These are phyloP conservation scores for Pugionium cornutum DNA, from an alignment of 345 rosid genomes.

Conservation along the genomic window DNA sequence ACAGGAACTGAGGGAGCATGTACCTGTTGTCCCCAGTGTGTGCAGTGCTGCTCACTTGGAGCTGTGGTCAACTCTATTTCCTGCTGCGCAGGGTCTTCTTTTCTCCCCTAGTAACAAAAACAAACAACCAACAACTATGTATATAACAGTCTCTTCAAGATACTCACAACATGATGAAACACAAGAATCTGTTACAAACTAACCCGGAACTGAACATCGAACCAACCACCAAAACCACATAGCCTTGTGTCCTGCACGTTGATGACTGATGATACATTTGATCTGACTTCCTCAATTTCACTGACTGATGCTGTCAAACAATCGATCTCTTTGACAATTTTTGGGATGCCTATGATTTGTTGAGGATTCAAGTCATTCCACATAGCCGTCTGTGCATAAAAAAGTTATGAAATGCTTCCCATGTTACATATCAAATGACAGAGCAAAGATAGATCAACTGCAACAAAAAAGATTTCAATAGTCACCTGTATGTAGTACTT, in stretches of 20 bases:
- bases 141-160: conserved; percentile 12
- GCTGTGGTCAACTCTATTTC: conserved; percentile 89
- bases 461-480: conserved; percentile 18
- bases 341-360: conserved; percentile 78
- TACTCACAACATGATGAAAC: conserved; percentile 15
- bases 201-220: conserved; percentile 94
- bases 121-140: background rate
- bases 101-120: conserved; percentile 61
- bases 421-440: background rate
- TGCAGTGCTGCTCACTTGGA: conserved; percentile 72
- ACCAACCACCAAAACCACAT: conserved; percentile 94
- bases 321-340: conserved; percentile 77
- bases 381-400: conserved; percentile 65
- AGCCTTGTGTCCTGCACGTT: conserved; percentile 51
- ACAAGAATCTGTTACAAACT: conserved; percentile 36
- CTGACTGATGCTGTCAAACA: conserved; percentile 75
- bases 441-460: background rate
- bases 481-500: conserved; percentile 80
- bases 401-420: background rate
- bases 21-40: conserved; percentile 99
- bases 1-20: background rate
- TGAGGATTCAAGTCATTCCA: conserved; percentile 94
- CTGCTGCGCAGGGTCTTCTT: conserved; percentile 65
- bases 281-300: conserved; percentile 68
- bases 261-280: conserved; percentile 59